These are phyloP conservation scores for Neolecta irregularis DNA, from an alignment of 1,139 yeast genomes.

Conservation along the genomic window DNA sequence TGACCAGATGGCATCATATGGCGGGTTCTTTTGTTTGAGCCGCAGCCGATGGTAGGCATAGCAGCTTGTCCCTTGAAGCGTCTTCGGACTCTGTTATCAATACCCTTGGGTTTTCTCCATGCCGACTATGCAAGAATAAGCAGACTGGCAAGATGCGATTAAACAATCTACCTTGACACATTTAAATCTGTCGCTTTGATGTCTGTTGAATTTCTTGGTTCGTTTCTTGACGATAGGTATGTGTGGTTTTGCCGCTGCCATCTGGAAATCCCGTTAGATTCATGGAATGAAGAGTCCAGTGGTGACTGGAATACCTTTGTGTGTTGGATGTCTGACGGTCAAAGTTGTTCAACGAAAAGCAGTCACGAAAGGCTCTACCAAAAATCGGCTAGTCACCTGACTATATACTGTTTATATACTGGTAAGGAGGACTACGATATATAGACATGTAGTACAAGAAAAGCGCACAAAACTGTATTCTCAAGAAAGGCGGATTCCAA, in stretches of 20 bases:
- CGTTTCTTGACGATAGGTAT: conserved; percentile 99
- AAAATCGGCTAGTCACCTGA: no score
- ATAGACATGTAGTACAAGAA: no score
- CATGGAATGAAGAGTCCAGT: neutral
- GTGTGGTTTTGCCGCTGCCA: conserved; percentile 98
- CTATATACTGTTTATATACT: no score
- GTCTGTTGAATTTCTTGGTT: conserved; percentile 98
- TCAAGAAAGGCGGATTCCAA: no score
- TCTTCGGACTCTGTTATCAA: conserved; percentile 91
- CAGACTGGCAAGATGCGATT: no score
- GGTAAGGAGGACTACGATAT: no score
- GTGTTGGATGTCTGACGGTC: no score
- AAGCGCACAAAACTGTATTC: no score
- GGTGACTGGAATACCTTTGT: neutral
- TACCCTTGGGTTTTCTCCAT: conserved; percentile 99
- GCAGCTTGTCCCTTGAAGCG: conserved; percentile 99
- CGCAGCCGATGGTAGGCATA: conserved; percentile 99
- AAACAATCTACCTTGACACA: no score
- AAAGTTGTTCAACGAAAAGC: no score
- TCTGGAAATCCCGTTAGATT: conserved; percentile 22
- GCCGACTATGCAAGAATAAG: no score
- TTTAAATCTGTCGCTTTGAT: conserved; percentile 98
- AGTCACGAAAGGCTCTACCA: no score
- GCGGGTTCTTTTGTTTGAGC: conserved; percentile 98
- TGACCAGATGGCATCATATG: conserved; percentile 94